Evolutionary conservation across 202 grass and related monocot species (phyloP).

Genomic region (Cymbopogon flexuosus): DNA sequence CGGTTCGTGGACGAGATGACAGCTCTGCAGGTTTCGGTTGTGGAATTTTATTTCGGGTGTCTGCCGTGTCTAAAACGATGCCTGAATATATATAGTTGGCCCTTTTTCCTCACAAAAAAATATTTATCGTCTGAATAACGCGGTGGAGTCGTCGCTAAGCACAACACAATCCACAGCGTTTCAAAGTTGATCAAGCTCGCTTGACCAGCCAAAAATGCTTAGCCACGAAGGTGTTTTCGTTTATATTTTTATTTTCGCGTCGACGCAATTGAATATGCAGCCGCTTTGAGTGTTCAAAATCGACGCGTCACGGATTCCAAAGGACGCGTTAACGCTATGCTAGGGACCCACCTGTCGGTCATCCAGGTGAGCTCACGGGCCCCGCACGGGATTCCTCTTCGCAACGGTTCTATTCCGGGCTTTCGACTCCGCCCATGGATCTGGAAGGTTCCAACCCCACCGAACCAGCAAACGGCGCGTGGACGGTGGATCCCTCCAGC

Average conservation of each 20-base stretch:
- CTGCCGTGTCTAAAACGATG: background rate
- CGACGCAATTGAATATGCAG: background rate
- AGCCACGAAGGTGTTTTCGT: constrained; percentile 27
- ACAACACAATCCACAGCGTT: background rate
- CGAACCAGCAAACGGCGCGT: background rate
- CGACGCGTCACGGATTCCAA: background rate
- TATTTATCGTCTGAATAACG: background rate
- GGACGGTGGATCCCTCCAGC: too few relatives aligned
- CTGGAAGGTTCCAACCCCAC: background rate
- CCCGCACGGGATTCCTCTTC: background rate
- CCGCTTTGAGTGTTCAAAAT: constrained; percentile 10
- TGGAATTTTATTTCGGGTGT: constrained; percentile 8
- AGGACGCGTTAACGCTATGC: background rate
- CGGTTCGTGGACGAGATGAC: constrained; percentile 13
- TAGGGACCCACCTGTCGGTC: background rate
- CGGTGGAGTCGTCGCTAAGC: constrained; percentile 5
- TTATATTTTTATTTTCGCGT: background rate
- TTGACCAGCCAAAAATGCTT: constrained; percentile 27
- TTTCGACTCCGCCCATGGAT: background rate
- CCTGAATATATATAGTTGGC: background rate
- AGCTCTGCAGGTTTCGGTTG: background rate
- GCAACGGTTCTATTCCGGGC: constrained; percentile 10
- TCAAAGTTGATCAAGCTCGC: background rate
- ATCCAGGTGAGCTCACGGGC: background rate
- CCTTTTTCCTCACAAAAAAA: background rate